These are phyloP conservation scores for Capronia americana DNA, from an alignment of 2,329 filamentous ascomycete genomes.

Conservation along the genomic window DNA sequence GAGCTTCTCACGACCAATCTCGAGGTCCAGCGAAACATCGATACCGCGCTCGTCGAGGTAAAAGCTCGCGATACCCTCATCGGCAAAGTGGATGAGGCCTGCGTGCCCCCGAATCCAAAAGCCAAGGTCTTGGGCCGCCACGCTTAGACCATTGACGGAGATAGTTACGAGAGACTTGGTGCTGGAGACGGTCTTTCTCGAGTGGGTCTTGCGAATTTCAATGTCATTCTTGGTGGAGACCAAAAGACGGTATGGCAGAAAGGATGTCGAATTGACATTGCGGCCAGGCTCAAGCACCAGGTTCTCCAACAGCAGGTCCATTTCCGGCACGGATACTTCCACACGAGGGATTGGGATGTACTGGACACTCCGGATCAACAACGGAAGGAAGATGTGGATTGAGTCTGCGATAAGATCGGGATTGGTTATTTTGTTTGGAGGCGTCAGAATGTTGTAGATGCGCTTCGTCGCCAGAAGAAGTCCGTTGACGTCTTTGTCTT, in stretches of 20 bases:
- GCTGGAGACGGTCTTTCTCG: constrained; percentile 67
- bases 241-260: constrained; percentile 82
- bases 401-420: constrained; percentile 75
- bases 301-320: constrained; percentile 88
- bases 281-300: constrained; percentile 85
- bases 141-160: constrained; percentile 80
- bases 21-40: constrained; percentile 83
- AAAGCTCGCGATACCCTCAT: constrained; percentile 86
- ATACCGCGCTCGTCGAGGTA: constrained; percentile 84
- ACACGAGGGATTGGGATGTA: constrained; percentile 88
- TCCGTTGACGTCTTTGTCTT: constrained; percentile 74
- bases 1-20: constrained; percentile 76
- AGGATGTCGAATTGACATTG: constrained; percentile 84
- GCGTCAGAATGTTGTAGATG: constrained; percentile 73
- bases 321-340: constrained; percentile 81
- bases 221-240: constrained; percentile 85
- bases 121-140: constrained; percentile 84
- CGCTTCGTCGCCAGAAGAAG: constrained; percentile 71
- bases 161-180: constrained; percentile 76
- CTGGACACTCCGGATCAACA: constrained; percentile 77
- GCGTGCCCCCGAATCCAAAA: constrained; percentile 86
- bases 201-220: constrained; percentile 80
- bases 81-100: constrained; percentile 74
- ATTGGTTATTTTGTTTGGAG: constrained; percentile 68
- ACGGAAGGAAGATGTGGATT: constrained; percentile 79